Evolutionary conservation across 805 yeast species (phyloP).

Genomic region (Suhomyces emberorum): DNA sequence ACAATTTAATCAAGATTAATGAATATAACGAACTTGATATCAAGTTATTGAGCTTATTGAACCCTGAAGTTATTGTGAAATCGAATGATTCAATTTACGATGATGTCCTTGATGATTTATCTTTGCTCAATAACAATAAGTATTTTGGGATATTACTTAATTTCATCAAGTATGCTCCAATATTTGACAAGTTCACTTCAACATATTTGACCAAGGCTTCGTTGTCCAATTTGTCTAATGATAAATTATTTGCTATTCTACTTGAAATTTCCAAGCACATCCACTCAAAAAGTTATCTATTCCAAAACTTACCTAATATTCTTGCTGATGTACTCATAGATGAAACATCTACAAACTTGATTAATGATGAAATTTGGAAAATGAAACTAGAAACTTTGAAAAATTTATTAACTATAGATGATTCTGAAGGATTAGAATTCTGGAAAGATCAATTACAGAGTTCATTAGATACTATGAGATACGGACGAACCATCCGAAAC

Average conservation of each 20-base stretch:
- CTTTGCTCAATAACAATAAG: conserved; percentile 15
- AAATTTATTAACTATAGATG: conserved; percentile 17
- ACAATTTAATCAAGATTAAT: conserved; percentile 14
- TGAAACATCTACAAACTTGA: conserved; percentile 10
- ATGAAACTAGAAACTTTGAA: conserved; percentile 21
- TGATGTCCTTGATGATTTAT: conserved; percentile 11
- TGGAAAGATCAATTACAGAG: conserved; percentile 22
- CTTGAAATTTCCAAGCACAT: conserved; percentile 16
- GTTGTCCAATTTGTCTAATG: conserved; percentile 17
- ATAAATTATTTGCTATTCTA: conserved; percentile 20
- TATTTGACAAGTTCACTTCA: conserved; percentile 14
- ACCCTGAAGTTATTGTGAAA: conserved; percentile 14
- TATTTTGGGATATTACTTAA: conserved; percentile 28
- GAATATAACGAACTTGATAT: conserved; percentile 16
- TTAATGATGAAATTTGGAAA: conserved; percentile 22
- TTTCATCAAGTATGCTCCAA: conserved; percentile 12
- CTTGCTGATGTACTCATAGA: conserved; percentile 20
- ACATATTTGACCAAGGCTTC: conserved; percentile 7
- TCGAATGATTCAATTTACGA: conserved; percentile 11
- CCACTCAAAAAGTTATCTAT: conserved; percentile 19
- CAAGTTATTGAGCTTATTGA: conserved; percentile 16
- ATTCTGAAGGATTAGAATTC: conserved; percentile 11
- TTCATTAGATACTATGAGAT: conserved; percentile 20
- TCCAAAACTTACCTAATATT: conserved; percentile 22
- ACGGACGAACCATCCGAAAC: conserved; percentile 19